Conservation (phyloP, 176 grass and related monocot genomes). For the Juncus effusus region DNA sequence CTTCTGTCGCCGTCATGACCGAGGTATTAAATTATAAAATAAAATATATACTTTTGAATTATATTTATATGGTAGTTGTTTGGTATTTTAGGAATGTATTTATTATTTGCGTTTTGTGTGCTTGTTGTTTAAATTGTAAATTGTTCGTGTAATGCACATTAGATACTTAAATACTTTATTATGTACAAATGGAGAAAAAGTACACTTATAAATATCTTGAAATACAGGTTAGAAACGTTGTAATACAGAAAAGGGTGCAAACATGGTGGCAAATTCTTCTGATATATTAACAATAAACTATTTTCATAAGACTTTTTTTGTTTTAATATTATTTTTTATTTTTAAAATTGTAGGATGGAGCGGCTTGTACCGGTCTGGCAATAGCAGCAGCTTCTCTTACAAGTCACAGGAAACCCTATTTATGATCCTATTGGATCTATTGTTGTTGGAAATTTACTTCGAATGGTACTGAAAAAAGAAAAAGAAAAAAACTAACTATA, state of each 20-base stretch:
- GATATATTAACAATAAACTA: not conserved
- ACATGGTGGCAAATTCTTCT: too few species aligned
- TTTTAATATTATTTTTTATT: not conserved
- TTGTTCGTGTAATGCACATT: slow-evolving; percentile 13
- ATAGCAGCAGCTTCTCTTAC: slow-evolving; percentile 68
- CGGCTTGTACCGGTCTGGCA: slow-evolving; percentile 77
- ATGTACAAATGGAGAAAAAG: not conserved
- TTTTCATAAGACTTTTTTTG: not conserved
- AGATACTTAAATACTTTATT: not conserved
- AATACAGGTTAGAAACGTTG: too few species aligned
- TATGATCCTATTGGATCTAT: slow-evolving; percentile 97
- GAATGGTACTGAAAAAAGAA: slow-evolving; percentile 49
- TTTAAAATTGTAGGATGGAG: slow-evolving; percentile 62
- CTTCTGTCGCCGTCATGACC: slow-evolving; percentile 97
- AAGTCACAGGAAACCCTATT: slow-evolving; percentile 72
- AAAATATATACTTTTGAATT: too few species aligned
- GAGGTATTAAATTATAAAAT: slow-evolving; percentile 39
- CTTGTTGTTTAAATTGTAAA: not conserved
- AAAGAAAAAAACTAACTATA: too few species aligned
- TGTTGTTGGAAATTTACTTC: slow-evolving; percentile 84
- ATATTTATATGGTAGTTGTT: too few species aligned
- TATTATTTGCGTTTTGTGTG: too few species aligned
- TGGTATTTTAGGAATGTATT: too few species aligned
- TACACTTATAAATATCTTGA: too few species aligned
- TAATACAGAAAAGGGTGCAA: too few species aligned